Base-by-base conservation (phyloP, 164 flowering plant genomes). In the Kalanchoe fedtschenkoi region DNA sequence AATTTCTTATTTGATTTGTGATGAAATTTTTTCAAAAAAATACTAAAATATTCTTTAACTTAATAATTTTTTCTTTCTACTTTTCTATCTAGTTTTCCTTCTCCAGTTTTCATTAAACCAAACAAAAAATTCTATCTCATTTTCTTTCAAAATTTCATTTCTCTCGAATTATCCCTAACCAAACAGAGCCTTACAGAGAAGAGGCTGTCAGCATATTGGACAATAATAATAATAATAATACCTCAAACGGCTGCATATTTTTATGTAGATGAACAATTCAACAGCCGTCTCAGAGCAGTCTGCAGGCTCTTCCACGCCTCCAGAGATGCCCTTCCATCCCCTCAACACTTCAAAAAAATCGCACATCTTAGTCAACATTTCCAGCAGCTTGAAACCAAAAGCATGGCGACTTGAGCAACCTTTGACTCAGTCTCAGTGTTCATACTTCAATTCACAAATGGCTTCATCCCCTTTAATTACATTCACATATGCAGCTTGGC, bases 401-500 rank as follows among this genome's bases (percentile, higher is more conserved):
- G 24, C 54, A 21, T n/a, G 28, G 29, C 14, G 29, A 47, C 54
- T 47, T 8, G 24, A 37, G 8, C 10, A 22, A 22, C 13, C 28
- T 51, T n/a, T 26, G 56, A 51, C 32, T 51, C 17, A 29, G 32
- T 51, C 56, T 51, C 32, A 8, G 30, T 51, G 33, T 51, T 51
- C 56, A 10, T 51, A 26, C 56, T 51, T 24, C 14, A 51, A 51
- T 51, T 51, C 54, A 47, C 54, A 26, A 26, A 51, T 51, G 32
- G 17, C 56, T 24, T 51, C 56, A 29, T 13, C 26, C 56, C 16
- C 24, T 13, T 51, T 2, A 16, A 24, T 24, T 10, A 51, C 15
- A 51, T 2, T 37, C 39, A 37, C 11, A 37, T 11, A 51, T n/a
- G 14, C 30, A 7, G 30, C 30, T n/a, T n/a, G n/a, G n/a, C n/a